Evolutionary conservation across 768 basidiomycete species (phyloP).

Genomic region (Lactarius psammicola): DNA sequence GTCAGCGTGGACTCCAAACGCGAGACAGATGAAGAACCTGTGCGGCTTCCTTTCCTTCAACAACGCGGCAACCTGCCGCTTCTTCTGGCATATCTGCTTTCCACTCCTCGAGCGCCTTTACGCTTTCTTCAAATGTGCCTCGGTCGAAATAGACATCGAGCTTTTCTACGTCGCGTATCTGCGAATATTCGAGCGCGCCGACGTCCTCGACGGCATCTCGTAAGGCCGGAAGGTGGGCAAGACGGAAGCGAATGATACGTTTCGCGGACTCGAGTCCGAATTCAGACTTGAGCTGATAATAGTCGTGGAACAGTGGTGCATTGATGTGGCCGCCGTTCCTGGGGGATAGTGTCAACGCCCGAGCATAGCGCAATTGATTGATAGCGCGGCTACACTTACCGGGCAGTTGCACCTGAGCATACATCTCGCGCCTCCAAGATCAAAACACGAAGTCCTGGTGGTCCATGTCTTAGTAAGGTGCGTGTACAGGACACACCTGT

Average conservation of each 20-base stretch:
- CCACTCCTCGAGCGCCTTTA: constrained; percentile 46
- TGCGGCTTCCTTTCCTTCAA: constrained; percentile 38
- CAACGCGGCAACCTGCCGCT: constrained; percentile 33
- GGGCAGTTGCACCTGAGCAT: constrained; percentile 72
- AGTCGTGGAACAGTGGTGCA: constrained; percentile 60
- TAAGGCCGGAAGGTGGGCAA: constrained; percentile 54
- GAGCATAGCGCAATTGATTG: background rate
- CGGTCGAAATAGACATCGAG: constrained; percentile 54
- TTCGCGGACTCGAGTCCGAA: constrained; percentile 49
- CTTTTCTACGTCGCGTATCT: constrained; percentile 56
- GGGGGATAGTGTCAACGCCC: background rate
- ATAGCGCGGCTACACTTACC: constrained; percentile 40
- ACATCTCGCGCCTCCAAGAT: constrained; percentile 81
- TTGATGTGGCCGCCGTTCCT: constrained; percentile 74
- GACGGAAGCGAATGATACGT: constrained; percentile 58
- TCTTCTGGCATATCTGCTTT: constrained; percentile 52
- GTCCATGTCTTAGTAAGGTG: constrained; percentile 44
- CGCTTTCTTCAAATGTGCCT: constrained; percentile 44
- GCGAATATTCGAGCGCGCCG: constrained; percentile 49
- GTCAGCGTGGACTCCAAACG: background rate
- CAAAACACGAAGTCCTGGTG: constrained; percentile 45
- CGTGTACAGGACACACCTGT: constrained; percentile 63
- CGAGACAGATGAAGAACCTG: constrained; percentile 34
- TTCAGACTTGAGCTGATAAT: constrained; percentile 44
- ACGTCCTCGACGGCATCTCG: constrained; percentile 53